Percentiles rank a stretch among this genome's conserved stretches.
Evolutionary conservation across 768 basidiomycete genomes (phyloP).

Genomic region (Pisolithus marmoratus): DNA sequence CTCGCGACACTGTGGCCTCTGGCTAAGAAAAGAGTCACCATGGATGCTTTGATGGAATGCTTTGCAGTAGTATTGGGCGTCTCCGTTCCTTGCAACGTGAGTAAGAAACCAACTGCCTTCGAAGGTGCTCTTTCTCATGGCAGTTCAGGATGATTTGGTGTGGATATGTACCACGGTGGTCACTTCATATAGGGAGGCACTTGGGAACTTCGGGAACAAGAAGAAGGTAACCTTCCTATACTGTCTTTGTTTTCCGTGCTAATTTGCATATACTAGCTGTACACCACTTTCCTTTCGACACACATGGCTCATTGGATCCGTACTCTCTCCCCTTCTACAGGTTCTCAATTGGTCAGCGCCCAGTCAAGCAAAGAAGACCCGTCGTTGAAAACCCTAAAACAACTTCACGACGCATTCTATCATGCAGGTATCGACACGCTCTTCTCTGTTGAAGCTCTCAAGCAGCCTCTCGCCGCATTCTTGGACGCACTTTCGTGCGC

Average conservation of each 20-base stretch:
- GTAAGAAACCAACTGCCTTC: not conserved
- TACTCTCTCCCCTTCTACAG: conserved; percentile 3
- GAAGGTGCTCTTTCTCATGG: not conserved
- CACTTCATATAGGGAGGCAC: conserved; percentile 44
- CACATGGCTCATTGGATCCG: conserved; percentile 50
- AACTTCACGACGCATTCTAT: conserved; percentile 34
- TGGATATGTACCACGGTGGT: conserved; percentile 42
- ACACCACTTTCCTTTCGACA: conserved; percentile 43
- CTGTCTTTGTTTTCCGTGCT: conserved; percentile 1
- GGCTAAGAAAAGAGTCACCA: conserved; percentile 47
- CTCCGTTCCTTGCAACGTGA: conserved; percentile 17
- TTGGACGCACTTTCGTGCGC: conserved; percentile 31
- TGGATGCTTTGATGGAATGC: conserved; percentile 56
- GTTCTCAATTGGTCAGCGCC: conserved; percentile 1
- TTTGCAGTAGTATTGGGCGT: conserved; percentile 42
- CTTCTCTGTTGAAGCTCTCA: conserved; percentile 60
- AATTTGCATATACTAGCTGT: conserved; percentile 34
- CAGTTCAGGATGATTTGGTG: conserved; percentile 24
- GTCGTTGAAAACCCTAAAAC: not conserved
- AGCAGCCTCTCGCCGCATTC: conserved; percentile 35
- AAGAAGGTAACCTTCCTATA: conserved; percentile 49
- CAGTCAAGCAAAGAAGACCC: conserved; percentile 6
- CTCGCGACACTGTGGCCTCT: conserved; percentile 55
- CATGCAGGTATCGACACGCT: conserved; percentile 54
- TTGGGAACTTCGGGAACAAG: conserved; percentile 54